Evolutionary conservation across 192 early-diverging fungal genomes (phyloP).

Genomic region (Rhizophagus prolifer): DNA sequence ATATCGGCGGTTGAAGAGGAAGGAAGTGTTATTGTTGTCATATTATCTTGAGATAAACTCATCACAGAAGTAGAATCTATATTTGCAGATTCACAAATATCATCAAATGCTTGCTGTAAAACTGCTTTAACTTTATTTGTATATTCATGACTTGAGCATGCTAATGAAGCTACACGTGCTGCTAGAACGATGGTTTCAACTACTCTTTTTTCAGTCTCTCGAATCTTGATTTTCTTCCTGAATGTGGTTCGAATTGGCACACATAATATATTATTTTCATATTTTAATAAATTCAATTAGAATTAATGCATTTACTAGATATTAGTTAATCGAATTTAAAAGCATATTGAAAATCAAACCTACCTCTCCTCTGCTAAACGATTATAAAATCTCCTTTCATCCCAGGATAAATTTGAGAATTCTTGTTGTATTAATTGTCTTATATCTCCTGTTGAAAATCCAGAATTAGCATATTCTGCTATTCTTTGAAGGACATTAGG

Average conservation of each 20-base stretch:
- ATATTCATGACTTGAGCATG: constrained; percentile 40
- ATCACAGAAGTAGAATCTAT: not conserved
- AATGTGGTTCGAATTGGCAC: not conserved
- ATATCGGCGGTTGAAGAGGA: constrained; percentile 3
- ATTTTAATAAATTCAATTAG: not conserved
- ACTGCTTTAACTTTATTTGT: constrained; percentile 16
- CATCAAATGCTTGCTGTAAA: not conserved
- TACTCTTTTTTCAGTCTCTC: constrained; percentile 47
- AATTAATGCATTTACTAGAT: not conserved
- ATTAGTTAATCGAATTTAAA: no score
- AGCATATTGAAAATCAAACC: not conserved
- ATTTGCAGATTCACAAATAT: constrained; percentile 12
- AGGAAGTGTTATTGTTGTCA: constrained; percentile 6
- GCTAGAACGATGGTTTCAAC: constrained; percentile 44
- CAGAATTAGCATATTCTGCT: constrained; percentile 48
- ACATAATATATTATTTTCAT: not conserved
- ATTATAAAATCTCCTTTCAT: constrained; percentile 61
- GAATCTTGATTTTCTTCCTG: constrained; percentile 42
- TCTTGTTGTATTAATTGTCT: constrained; percentile 50
- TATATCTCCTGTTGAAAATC: constrained; percentile 46
- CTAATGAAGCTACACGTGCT: constrained; percentile 45
- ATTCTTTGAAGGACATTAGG: constrained; percentile 50
- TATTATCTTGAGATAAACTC: not conserved
- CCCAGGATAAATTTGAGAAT: constrained; percentile 56
- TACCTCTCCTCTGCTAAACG: constrained; percentile 47